Base-by-base conservation (phyloP, 2,329 filamentous ascomycete species). In the Aplosporella prunicola region DNA sequence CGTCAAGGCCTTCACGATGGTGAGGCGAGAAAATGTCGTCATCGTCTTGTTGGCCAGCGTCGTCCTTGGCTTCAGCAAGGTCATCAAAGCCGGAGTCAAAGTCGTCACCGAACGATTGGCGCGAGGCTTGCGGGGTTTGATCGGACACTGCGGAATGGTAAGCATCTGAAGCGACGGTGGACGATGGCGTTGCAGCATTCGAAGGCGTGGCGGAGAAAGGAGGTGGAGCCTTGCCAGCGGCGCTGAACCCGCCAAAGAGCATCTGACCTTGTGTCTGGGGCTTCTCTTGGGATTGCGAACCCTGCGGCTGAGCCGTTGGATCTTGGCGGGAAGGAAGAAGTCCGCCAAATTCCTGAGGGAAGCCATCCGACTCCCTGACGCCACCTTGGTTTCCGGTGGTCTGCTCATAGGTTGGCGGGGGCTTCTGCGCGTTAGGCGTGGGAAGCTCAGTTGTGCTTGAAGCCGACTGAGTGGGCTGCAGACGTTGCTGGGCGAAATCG, bases 11-110 rank as follows among this genome's bases (percentile, higher is more conserved):
- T 13, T 78, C 82, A 29, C 76, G 73, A 33, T 65, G 63, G 43
- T 63, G 58, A 15, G 62, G 61, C 20, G 78, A 82, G 44, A 87
- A 82, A 51, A 80, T 78, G 62, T 88, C 86, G 45, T 89, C 83
- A 41, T 89, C 83, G 41, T 88, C 63, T 13, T 40, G 32, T 16
- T 74, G 78, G 32, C 80, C 67, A 38, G 69, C 66, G 5, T 62
- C 82, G 58, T 91, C 85, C 54, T 86, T 85, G 29, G 85, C 85
- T 51, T 93, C 85, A 42, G 85, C 79, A 11, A 93, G 72, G 39
- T 84, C 84, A 49, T 85, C 82, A 48, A 91, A 91, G 27, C 86
- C 83, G 46, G 80, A 75, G 33, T 86, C 83, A 43, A 87, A 76
- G 34, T 87, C 82, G 38, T 72, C 69, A 43, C 83, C 79, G 54